Base-by-base conservation (phyloP, 192 early-diverging fungal species). In the Cetraspora pellucida region DNA sequence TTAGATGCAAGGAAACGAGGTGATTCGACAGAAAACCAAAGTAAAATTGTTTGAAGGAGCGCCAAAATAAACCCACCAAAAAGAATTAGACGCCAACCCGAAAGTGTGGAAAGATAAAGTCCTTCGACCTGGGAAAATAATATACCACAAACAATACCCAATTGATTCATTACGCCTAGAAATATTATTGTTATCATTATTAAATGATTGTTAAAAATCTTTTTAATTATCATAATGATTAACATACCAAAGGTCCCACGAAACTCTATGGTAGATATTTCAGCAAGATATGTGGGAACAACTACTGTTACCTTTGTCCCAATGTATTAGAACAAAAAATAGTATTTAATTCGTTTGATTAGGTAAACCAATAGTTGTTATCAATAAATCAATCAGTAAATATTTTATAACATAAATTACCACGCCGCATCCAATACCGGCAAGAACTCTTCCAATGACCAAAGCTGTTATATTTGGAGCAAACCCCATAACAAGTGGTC, bases 111-210 rank as follows among this genome's bases (percentile, higher is more conserved):
- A 27, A 89, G 80, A 58, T 83, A 91, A 44, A 92, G 81, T 1
- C 90, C 92, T 8, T 88, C 80, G 13, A 90, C 79, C 73, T 94
- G 95, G 1, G 94, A 88, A 17, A 89, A 74, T 30, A 97, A 84
- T 73, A 97, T 88, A 23, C 96, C 96, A 13, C 88, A 65, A 13
- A 96, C 90, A 67, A 95, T 94, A 46, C 91, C 90, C 63, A 95
- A 80, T 83, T 97, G 96, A 81, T 95, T 95, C 77, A 92, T 85
- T n/a, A 90, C 86, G 50, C 93, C 85, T 86, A 72, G 16, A 43
- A 27, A 23, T 46, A 23, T 25, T 14, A 46, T 43, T 47, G 68
- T 13, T 37, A 28, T 73, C 9, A 28, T 27, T 17, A n/a, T 6
- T 60, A 54, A 23, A 47, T 37, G 45, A 25, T 30, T 25, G 2